Evolutionary conservation across 2,329 filamentous ascomycete genomes (phyloP), one percentile per base, ranked within the genome.

Genomic region (Nothopassalora personata): DNA sequence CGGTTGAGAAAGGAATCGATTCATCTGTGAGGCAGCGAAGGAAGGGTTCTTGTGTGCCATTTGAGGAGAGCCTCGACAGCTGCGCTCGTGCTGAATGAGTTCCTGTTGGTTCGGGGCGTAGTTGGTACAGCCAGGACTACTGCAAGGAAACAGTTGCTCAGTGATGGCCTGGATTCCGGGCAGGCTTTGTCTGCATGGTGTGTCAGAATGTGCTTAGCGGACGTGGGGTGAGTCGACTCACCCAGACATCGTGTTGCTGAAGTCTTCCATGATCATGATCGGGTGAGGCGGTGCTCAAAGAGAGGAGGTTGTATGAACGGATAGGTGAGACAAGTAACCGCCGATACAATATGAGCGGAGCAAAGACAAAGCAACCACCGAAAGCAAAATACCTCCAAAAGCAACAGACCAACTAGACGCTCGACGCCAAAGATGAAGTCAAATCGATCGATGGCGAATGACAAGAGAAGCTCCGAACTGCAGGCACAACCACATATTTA

Each of bases 401-500:
- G 55, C 60, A 59, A 57, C 56, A 56, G 43, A 59, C 31, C 43
- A 57, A 57, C 57, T 46, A 51, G 36, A 39, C 49, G 46, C 54
- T 57, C 23, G 49, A 57, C 63, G 55, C 23, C 55, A 59, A 57
- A 58, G 55, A 45, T 47, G 50, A 61, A 62, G 30, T 60, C 54
- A 57, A 54, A 57, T 58, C 48, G 48, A 59, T 27, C 18, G 43
- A 50, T 49, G 52, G 57, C 57, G 59, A 59, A 64, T 60, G 54
- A 57, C 31, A 33, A 52, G 51, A 43, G 55, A 27, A 45, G 51
- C 8, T 50, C 18, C 49, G 47, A 34, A 43, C n/a, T 56, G 54
- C 52, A 58, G 60, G 50, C 31, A 56, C 43, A 49, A 46, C 53
- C 49, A 53, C 47, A 54, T 62, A 62, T 62, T 60, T 65, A 64